Percentiles rank a stretch among this genome's conserved stretches.
Conservation (phyloP, 75 land plant genomes). For the Picea glauca region DNA sequence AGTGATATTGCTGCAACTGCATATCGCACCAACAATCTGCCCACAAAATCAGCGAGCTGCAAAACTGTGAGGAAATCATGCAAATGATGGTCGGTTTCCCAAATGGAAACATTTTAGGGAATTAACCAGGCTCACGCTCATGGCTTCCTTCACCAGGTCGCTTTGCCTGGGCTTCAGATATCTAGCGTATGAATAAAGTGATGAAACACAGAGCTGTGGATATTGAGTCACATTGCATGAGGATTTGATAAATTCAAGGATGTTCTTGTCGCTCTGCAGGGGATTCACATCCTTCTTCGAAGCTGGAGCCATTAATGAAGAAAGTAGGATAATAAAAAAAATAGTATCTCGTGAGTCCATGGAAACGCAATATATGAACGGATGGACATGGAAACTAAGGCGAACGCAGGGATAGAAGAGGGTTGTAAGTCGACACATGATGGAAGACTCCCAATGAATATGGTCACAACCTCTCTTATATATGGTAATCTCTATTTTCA, state of each 20-base stretch:
- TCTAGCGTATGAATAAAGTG: slow-evolving; percentile 20
- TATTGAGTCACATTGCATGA: slow-evolving; percentile 20
- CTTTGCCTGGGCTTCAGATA: not conserved
- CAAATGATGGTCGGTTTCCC: not conserved
- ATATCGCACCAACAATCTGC: too few relatives aligned
- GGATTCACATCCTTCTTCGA: not conserved
- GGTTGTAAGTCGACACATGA: too few relatives aligned
- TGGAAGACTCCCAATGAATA: too few relatives aligned
- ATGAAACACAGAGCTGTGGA: slow-evolving; percentile 25
- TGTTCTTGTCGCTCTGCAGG: not conserved
- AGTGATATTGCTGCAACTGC: too few relatives aligned
- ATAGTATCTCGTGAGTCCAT: not conserved
- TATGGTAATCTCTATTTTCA: too few relatives aligned
- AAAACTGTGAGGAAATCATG: too few relatives aligned
- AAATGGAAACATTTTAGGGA: not conserved
- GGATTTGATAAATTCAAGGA: slow-evolving; percentile 19
- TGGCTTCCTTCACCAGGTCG: slow-evolving; percentile 16
- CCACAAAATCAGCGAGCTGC: too few relatives aligned
- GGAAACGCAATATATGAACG: not conserved
- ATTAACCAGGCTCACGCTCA: slow-evolving; percentile 8
- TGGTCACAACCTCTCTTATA: too few relatives aligned
- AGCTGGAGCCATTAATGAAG: not conserved
- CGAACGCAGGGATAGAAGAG: too few relatives aligned
- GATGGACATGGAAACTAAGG: too few relatives aligned
- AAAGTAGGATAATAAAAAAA: not conserved